Percentiles rank a stretch among this genome's conserved stretches.
Conservation (phyloP, 2,329 filamentous ascomycete genomes). For the Colletotrichum sojae region DNA sequence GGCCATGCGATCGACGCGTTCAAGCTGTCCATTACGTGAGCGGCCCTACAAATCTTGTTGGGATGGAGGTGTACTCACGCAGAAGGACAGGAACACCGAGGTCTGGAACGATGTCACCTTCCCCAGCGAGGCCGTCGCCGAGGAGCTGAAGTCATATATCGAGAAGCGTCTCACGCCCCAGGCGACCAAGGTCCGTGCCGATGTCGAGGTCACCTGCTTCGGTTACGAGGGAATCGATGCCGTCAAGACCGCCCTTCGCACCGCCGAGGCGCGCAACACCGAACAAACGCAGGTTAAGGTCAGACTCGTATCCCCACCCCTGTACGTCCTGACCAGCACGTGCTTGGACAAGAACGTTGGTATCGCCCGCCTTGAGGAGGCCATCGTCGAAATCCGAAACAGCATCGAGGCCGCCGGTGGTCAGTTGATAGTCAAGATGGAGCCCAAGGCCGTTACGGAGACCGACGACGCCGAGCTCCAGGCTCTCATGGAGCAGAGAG, state of each 20-base stretch:
- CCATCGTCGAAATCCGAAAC: conserved; percentile 87
- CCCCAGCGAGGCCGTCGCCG: conserved; percentile 85
- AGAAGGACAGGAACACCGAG: conserved; percentile 80
- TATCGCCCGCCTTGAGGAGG: conserved; percentile 87
- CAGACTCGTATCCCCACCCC: conserved; percentile 95
- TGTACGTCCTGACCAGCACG: conserved; percentile 96
- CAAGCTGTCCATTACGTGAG: conserved; percentile 97
- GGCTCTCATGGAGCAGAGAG: conserved; percentile 98
- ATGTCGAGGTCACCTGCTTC: conserved; percentile 96
- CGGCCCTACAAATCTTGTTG: conserved; percentile 34
- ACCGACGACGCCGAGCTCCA: conserved; percentile 97
- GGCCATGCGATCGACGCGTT: conserved; percentile 98
- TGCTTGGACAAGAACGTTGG: conserved; percentile 93
- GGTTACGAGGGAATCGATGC: conserved; percentile 99
- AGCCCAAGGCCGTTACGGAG: conserved; percentile 98
- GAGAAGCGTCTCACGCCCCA: conserved; percentile 96
- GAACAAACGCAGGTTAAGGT: conserved; percentile 96
- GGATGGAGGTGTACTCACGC: conserved; percentile 4
- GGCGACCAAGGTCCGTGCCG: conserved; percentile 98
- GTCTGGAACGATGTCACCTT: conserved; percentile 96
- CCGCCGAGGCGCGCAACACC: conserved; percentile 93
- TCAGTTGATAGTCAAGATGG: conserved; percentile 93
- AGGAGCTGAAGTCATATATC: conserved; percentile 95
- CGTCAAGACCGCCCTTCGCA: conserved; percentile 92
- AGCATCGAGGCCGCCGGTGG: conserved; percentile 86